Percentiles rank a stretch among this genome's conserved stretches.
Evolutionary conservation across 768 basidiomycete species (phyloP).

Genomic region (Phallus indusiatus): DNA sequence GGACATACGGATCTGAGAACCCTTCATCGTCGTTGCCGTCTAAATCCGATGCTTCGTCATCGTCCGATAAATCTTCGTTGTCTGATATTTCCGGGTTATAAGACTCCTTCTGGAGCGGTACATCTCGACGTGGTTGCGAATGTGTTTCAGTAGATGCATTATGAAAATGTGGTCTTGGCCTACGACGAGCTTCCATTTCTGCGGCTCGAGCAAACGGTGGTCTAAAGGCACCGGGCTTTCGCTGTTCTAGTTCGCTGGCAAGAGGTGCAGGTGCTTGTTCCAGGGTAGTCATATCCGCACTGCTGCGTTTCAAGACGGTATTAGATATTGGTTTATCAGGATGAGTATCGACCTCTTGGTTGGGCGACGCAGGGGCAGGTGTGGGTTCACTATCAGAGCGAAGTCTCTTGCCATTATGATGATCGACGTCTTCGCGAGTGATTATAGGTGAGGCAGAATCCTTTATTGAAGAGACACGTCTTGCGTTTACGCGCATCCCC

Average conservation of each 20-base stretch:
- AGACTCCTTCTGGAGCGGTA: background rate
- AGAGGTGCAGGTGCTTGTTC: background rate
- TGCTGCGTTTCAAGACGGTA: background rate
- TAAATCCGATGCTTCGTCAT: slow-evolving; percentile 6
- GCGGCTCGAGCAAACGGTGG: slow-evolving; percentile 76
- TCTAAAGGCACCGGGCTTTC: slow-evolving; percentile 44
- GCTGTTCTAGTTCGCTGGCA: slow-evolving; percentile 24
- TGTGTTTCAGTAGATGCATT: slow-evolving; percentile 25
- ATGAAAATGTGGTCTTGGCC: slow-evolving; percentile 48
- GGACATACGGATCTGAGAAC: slow-evolving; percentile 10
- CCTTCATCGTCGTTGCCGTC: slow-evolving; percentile 14
- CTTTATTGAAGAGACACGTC: slow-evolving; percentile 42
- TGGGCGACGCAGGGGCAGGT: slow-evolving; percentile 11
- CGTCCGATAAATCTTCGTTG: slow-evolving; percentile 6
- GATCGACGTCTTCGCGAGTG: background rate
- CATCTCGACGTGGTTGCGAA: slow-evolving; percentile 23
- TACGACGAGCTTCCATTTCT: slow-evolving; percentile 76
- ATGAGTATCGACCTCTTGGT: slow-evolving; percentile 1
- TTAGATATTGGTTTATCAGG: slow-evolving; percentile 11
- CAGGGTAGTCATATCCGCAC: slow-evolving; percentile 5
- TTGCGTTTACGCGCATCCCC: slow-evolving; percentile 70
- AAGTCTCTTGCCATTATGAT: background rate
- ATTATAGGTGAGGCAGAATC: slow-evolving; percentile 12
- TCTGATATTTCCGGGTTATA: slow-evolving; percentile 10
- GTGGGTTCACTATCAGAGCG: slow-evolving; percentile 20